A percentile compares a stretch with the other conserved stretches of the same genome.
These are phyloP conservation scores for Malus hybrid DNA, from an alignment of 331 rosid genomes.

Conservation along the genomic window DNA sequence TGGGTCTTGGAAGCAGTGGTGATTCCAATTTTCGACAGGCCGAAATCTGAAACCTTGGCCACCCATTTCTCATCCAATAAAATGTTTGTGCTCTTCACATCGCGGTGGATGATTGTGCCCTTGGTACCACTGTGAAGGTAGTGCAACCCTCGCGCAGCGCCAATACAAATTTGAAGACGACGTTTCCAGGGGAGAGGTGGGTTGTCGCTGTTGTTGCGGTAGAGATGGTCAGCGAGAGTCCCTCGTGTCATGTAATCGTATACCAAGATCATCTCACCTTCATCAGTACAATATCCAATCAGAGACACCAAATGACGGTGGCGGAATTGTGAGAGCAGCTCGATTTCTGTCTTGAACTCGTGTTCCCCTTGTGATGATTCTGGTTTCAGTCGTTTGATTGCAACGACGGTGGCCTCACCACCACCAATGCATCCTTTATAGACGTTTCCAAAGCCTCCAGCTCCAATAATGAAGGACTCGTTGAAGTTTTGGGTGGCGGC, in stretches of 20 bases:
- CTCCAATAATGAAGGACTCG: background rate
- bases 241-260: constrained; percentile 1
- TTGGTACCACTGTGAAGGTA: constrained; percentile 42
- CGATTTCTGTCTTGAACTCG: constrained; percentile 27
- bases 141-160: constrained; percentile 30
- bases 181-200: constrained; percentile 23
- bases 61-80: constrained; percentile 14
- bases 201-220: constrained; percentile 7
- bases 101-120: constrained; percentile 37
- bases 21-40: no score
- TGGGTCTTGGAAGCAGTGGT: no score
- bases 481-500: no score
- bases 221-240: constrained; percentile 25
- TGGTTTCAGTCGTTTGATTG: constrained; percentile 22
- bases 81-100: constrained; percentile 43
- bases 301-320: constrained; percentile 26
- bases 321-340: constrained; percentile 27
- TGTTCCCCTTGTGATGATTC: constrained; percentile 12
- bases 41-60: no score
- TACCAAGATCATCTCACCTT: constrained; percentile 34
- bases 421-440: constrained; percentile 3
- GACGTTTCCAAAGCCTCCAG: constrained; percentile 12
- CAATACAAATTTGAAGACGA: constrained; percentile 30
- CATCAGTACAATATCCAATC: constrained; percentile 31
- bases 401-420: background rate